Base-by-base conservation (phyloP, 768 basidiomycete species). In the Royoungia palumana region DNA sequence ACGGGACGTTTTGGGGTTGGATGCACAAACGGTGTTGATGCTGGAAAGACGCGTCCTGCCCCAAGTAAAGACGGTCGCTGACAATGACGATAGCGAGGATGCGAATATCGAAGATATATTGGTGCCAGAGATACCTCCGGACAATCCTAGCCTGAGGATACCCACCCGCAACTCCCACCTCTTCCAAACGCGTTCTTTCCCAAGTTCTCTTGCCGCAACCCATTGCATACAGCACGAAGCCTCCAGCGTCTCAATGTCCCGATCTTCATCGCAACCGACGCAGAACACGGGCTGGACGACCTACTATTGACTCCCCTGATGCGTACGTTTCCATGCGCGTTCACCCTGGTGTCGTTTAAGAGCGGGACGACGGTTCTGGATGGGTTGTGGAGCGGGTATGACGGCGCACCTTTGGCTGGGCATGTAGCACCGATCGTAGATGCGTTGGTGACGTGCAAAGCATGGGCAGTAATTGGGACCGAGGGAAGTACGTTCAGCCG, bases 401-500 rank as follows among this genome's bases (percentile, higher is more conserved):
- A 86, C 54, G 76, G 76, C 3, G 62, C 78, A 22, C 58, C 45
- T 27, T 60, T 89, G 55, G 71, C 59, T 19, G 57, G 52, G n/a
- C 78, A 80, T 54, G 49, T 87, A 11, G 58, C 78, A 19, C 85
- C 87, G 2, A n/a, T n/a, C n/a, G 24, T 25, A n/a, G n/a, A n/a
- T n/a, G n/a, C n/a, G n/a, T n/a, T n/a, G n/a, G n/a, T n/a, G 24
- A n/a, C n/a, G n/a, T n/a, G n/a, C n/a, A n/a, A n/a, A n/a, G n/a
- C n/a, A n/a, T n/a, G n/a, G n/a, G n/a, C n/a, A n/a, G n/a, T n/a
- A n/a, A n/a, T 84, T 0, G 87, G 85, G 2, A 92, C 88, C 12
- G 77, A 80, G 46, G 77, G 78, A 47, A 89, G 87, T 58, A 90
- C 89, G 25, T 91, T 89, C 56, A 86, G 85, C 62, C 67, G 72